Conservation (phyloP, 2,329 filamentous ascomycete species). For the Penicillium italicum region DNA sequence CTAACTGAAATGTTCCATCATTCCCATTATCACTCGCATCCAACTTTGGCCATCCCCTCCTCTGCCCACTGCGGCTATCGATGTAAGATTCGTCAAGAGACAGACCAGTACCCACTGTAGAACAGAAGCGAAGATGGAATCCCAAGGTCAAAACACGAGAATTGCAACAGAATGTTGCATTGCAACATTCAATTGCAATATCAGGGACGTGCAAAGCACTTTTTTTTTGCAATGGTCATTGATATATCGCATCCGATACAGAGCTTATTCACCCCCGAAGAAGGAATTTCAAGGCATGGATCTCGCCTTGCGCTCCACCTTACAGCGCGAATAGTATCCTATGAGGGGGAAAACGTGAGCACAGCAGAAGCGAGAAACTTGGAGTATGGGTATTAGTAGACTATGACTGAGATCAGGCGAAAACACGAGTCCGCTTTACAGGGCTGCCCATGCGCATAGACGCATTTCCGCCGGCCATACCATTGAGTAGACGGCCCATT, state of each 20-base stretch:
- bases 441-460: conserved; percentile 36
- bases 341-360: conserved; percentile 6
- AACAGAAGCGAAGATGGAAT: conserved; percentile 6
- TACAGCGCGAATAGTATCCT: conserved; percentile 43
- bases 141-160: conserved; percentile 14
- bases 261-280: conserved; percentile 43
- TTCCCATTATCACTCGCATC: conserved; percentile 8
- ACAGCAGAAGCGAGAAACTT: conserved; percentile 5
- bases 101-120: conserved; percentile 19
- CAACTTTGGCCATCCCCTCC: conserved; percentile 6
- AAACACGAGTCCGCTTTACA: conserved; percentile 37
- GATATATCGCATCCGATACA: conserved; percentile 53
- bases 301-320: conserved; percentile 54
- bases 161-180: conserved; percentile 5
- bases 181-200: conserved; percentile 11
- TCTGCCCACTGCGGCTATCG: conserved; percentile 6
- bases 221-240: conserved; percentile 23
- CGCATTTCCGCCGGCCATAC: conserved; percentile 37
- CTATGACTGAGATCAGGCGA: conserved; percentile 27
- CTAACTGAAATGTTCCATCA: conserved; percentile 19
- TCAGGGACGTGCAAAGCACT: conserved; percentile 12
- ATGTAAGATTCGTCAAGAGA: conserved; percentile 20
- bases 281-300: conserved; percentile 49
- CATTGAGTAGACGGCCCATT: conserved; percentile 46
- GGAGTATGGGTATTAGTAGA: conserved; percentile 35